These are phyloP conservation scores for Chlamydomonas asymmetrica DNA, from an alignment of 139 green algal genomes.

Conservation along the genomic window DNA sequence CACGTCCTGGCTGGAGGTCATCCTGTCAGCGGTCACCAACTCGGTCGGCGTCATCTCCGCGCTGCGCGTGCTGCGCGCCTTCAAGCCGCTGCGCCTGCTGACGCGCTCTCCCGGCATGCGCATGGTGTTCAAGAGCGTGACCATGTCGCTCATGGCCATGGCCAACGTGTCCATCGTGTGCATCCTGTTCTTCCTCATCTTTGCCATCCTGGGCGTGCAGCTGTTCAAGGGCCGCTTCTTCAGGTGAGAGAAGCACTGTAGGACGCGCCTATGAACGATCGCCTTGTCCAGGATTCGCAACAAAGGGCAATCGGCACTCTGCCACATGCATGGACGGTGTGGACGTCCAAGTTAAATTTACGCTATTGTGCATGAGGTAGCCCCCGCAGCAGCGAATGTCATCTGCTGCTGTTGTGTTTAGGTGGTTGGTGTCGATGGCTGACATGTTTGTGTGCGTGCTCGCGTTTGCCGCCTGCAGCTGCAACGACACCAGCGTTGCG, in stretches of 20 bases:
- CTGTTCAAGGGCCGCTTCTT: conserved; percentile 64
- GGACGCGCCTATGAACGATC: no score
- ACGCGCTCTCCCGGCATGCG: conserved; percentile 71
- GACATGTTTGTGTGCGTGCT: no score
- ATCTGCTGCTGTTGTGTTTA: background rate
- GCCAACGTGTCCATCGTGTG: conserved; percentile 78
- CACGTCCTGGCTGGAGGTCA: conserved; percentile 40
- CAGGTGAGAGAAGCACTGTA: conserved; percentile 21
- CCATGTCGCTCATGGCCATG: conserved; percentile 56
- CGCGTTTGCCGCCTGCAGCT: conserved; percentile 44
- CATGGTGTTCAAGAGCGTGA: conserved; percentile 55
- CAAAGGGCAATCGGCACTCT: no score
- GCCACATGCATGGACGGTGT: no score
- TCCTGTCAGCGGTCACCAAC: conserved; percentile 18
- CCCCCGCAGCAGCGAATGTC: no score
- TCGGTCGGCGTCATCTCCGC: conserved; percentile 30
- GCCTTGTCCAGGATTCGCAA: no score
- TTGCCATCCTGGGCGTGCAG: conserved; percentile 83
- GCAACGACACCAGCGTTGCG: conserved; percentile 69
- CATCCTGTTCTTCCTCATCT: conserved; percentile 82
- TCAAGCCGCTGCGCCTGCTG: conserved; percentile 75
- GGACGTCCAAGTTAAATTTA: no score
- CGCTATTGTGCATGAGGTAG: no score
- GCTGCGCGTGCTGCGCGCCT: conserved; percentile 66
- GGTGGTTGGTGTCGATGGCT: background rate